Evolutionary conservation across 2,329 filamentous ascomycete genomes (phyloP), one percentile per base, ranked within the genome.

Genomic region (Ilyonectria destructans): DNA sequence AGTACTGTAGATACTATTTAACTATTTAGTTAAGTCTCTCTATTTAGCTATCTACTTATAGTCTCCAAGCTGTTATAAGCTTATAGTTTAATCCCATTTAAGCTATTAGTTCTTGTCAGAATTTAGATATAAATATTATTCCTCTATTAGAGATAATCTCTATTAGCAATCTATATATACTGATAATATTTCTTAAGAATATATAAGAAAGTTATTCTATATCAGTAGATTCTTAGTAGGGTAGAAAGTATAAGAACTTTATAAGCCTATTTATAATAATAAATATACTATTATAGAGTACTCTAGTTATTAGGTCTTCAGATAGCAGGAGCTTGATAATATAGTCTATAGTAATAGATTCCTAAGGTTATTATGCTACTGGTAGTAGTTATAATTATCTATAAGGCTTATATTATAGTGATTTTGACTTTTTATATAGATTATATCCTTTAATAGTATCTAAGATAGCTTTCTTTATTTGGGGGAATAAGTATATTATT

Each of bases 281-380:
- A 29, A 68, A 45, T 21, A 67, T 70, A 48, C 26, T 69, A 58
- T 69, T 58, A 46, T 65, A 70, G 10, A 59, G 21, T 58, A 51
- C 57, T 46, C 48, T 31, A 31, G 43, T 62, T 57, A 56, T 58
- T 37, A 45, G 55, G 54, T 68, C 37, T 56, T 61, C 48, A 62
- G 40, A 70, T 65, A 58, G 6, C 8, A 35, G n/a, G 60, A 70
- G 21, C 26, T 59, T 68, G 49, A n/a, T 65, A 37, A 69, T 69
- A 61, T 60, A 69, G 26, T 71, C 45, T 23, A 71, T 51, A 37
- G 26, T 68, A 9, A 71, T 67, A 40, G 45, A 69, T 21, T 69
- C 60, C 21, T 29, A 73, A 40, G 29, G 58, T 67, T 4, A 2
- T 66, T 51, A 12, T 55, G 7, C 10, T 12, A 73, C 19, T 62